Conservation (phyloP, 2,329 filamentous ascomycete genomes). For the Dissoconium aciculare region DNA sequence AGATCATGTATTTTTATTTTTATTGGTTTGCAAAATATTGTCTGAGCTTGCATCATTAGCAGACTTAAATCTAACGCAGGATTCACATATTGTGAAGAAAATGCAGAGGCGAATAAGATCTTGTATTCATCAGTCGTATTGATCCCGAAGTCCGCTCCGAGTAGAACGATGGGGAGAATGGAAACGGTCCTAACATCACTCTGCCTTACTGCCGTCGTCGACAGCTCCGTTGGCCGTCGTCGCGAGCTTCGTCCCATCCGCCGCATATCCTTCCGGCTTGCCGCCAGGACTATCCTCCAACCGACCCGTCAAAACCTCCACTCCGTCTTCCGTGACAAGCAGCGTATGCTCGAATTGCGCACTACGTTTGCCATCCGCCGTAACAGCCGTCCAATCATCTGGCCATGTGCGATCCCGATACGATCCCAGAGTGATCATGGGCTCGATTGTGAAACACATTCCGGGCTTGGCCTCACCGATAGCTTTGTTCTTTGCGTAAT, state of each 20-base stretch:
- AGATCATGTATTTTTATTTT: too few species aligned
- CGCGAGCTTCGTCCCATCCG: slow-evolving; percentile 8
- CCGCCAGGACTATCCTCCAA: slow-evolving; percentile 61
- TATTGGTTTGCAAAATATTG: too few species aligned
- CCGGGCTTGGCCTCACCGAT: slow-evolving; percentile 86
- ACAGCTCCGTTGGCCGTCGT: too few species aligned
- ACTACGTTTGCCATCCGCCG: slow-evolving; percentile 72
- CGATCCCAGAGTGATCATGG: slow-evolving; percentile 89
- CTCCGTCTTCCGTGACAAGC: slow-evolving; percentile 66
- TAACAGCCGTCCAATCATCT: slow-evolving; percentile 96
- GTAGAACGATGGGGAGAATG: too few species aligned
- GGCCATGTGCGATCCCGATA: slow-evolving; percentile 94
- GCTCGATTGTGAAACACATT: slow-evolving; percentile 98
- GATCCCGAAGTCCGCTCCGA: too few species aligned
- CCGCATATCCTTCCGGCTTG: slow-evolving; percentile 12
- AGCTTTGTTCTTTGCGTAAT: slow-evolving; percentile 97
- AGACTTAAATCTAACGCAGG: too few species aligned
- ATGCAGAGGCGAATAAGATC: too few species aligned
- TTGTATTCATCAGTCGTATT: too few species aligned
- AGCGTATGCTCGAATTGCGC: slow-evolving; percentile 90
- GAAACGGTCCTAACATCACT: too few species aligned
- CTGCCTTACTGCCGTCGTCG: too few species aligned
- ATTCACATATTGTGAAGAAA: too few species aligned
- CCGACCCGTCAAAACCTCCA: slow-evolving; percentile 67
- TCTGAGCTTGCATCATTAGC: too few species aligned